Conservation (phyloP, 306 rosid genomes). For the Dicorynia guianensis region DNA sequence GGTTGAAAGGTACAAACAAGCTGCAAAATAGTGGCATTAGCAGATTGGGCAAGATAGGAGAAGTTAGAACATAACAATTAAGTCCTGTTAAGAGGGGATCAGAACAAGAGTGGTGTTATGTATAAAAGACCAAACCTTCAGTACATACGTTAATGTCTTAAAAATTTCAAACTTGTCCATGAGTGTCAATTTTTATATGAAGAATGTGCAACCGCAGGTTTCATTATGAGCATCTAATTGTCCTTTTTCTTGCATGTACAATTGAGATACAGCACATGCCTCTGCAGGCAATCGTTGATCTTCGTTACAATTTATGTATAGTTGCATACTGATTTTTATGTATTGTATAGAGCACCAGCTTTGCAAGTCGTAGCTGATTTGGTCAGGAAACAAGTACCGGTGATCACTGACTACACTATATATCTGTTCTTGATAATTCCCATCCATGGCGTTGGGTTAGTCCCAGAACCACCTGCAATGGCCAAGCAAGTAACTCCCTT, state of each 20-base stretch:
- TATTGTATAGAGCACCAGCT: background rate
- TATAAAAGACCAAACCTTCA: no score
- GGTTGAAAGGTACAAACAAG: no score
- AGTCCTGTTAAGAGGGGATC: no score
- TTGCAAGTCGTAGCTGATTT: conserved; percentile 16
- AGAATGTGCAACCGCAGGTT: conserved; percentile 28
- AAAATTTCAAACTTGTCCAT: no score
- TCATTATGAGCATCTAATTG: conserved; percentile 6
- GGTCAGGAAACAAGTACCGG: conserved; percentile 3
- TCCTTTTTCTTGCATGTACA: conserved; percentile 37
- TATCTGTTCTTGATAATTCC: conserved; percentile 69
- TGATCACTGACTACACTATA: conserved; percentile 46
- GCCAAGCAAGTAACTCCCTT: conserved; percentile 59
- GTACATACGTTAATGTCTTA: no score
- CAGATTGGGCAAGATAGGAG: no score
- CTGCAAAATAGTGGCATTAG: no score
- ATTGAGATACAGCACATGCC: conserved; percentile 36
- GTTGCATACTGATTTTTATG: conserved; percentile 18
- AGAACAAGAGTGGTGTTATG: no score
- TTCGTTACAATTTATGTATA: conserved; percentile 25
- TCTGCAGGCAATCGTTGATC: background rate
- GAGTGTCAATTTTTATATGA: no score
- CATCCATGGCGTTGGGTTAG: conserved; percentile 48
- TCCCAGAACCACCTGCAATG: conserved; percentile 42
- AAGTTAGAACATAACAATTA: no score